Evolutionary conservation across 2,329 filamentous ascomycete genomes (phyloP).

Genomic region (Monosporascus cannonballus): DNA sequence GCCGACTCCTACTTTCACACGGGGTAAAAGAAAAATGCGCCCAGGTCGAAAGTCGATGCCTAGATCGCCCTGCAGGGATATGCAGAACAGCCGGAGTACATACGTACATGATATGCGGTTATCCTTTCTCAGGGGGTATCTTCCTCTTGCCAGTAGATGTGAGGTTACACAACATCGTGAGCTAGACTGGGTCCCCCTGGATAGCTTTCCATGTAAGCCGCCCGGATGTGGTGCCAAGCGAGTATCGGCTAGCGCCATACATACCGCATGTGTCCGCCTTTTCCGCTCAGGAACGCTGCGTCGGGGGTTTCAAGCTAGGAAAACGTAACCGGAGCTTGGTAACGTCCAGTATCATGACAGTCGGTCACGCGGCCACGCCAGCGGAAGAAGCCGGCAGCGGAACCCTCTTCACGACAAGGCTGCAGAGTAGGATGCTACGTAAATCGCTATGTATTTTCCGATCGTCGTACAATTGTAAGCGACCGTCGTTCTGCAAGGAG

Average conservation of each 20-base stretch:
- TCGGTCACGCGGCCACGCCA: too few species aligned
- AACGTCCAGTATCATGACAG: too few species aligned
- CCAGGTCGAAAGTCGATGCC: background rate
- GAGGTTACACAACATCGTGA: background rate
- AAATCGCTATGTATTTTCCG: too few species aligned
- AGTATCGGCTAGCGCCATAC: too few species aligned
- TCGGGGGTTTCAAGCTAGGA: too few species aligned
- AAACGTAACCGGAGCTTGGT: too few species aligned
- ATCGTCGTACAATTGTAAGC: background rate
- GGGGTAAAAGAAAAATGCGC: too few species aligned
- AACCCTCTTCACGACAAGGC: too few species aligned
- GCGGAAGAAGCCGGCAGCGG: too few species aligned
- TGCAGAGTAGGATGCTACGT: too few species aligned
- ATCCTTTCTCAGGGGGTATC: background rate
- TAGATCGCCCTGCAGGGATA: background rate
- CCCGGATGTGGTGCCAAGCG: too few species aligned
- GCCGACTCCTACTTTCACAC: background rate
- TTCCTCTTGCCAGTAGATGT: background rate
- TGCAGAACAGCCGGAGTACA: background rate
- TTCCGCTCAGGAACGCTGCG: too few species aligned
- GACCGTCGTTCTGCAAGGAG: background rate
- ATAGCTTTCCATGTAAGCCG: background rate
- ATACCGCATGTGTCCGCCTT: background rate
- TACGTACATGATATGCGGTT: background rate
- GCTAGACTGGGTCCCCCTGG: background rate